These are phyloP conservation scores for Pterula multifida DNA, from an alignment of 1,284 basidiomycete species.

Conservation along the genomic window DNA sequence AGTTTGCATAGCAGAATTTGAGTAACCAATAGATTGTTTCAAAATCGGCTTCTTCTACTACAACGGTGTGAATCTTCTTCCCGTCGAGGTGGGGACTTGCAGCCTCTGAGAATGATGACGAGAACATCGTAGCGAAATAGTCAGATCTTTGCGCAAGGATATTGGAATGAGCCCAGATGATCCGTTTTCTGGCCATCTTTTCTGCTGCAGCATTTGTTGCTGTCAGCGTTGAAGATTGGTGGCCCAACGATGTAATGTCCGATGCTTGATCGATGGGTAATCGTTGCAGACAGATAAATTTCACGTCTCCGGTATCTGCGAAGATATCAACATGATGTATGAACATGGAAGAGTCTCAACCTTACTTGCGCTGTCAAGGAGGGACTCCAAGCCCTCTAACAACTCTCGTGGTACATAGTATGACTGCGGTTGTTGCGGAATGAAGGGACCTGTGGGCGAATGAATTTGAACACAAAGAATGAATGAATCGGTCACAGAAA, in stretches of 20 bases:
- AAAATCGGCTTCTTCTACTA: slow-evolving; percentile 76
- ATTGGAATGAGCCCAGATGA: slow-evolving; percentile 75
- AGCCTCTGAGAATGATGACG: slow-evolving; percentile 59
- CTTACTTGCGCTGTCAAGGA: slow-evolving; percentile 52
- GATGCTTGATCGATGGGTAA: slow-evolving; percentile 20
- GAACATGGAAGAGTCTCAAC: background rate
- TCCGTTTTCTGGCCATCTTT: slow-evolving; percentile 46
- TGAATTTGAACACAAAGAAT: slow-evolving; percentile 63
- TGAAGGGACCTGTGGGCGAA: slow-evolving; percentile 50
- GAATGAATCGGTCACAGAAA: slow-evolving; percentile 50
- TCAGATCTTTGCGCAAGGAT: slow-evolving; percentile 64
- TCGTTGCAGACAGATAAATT: slow-evolving; percentile 63
- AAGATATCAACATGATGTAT: slow-evolving; percentile 1
- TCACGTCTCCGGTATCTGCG: slow-evolving; percentile 35
- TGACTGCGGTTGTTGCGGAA: slow-evolving; percentile 53
- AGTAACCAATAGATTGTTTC: slow-evolving; percentile 76
- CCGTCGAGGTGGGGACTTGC: slow-evolving; percentile 28
- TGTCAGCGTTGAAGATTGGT: slow-evolving; percentile 13
- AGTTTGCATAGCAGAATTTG: slow-evolving; percentile 73
- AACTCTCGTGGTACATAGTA: slow-evolving; percentile 53
- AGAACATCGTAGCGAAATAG: slow-evolving; percentile 73
- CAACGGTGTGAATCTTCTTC: slow-evolving; percentile 49
- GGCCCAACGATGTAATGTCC: slow-evolving; percentile 17
- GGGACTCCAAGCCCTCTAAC: slow-evolving; percentile 48
- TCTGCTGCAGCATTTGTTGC: slow-evolving; percentile 24